phyloP scores from a whole-genome alignment of 2,329 filamentous ascomycete genomes.

The Hypomyces perniciosus region DNA sequence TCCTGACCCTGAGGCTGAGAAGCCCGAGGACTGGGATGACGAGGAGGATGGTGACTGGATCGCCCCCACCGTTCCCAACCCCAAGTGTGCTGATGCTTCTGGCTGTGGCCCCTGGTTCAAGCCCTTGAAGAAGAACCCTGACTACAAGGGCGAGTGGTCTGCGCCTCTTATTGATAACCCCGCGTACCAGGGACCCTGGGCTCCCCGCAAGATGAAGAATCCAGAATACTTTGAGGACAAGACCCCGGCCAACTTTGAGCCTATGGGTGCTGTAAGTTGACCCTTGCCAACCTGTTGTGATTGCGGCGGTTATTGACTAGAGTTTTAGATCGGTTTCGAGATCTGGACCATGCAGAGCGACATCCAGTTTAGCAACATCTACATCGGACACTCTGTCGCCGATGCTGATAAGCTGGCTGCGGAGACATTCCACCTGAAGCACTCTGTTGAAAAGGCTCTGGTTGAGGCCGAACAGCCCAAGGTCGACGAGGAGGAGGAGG shows the following conservation, averaged over 20 bases:
- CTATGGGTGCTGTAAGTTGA: conserved; percentile 84
- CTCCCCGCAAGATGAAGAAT: conserved; percentile 94
- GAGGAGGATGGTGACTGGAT: conserved; percentile 99
- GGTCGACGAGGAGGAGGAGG: conserved; percentile 41
- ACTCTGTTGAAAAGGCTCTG: conserved; percentile 70
- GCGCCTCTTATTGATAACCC: conserved; percentile 94
- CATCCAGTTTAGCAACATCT: conserved; percentile 99
- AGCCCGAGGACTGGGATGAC: conserved; percentile 99
- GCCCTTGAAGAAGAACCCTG: conserved; percentile 90
- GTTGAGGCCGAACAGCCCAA: conserved; percentile 79
- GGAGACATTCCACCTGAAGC: conserved; percentile 89
- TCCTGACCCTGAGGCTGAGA: conserved; percentile 88
- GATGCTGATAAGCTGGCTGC: conserved; percentile 85
- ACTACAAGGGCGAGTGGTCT: conserved; percentile 98
- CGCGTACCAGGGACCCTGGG: conserved; percentile 94
- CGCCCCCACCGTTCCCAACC: conserved; percentile 83
- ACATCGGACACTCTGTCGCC: conserved; percentile 93
- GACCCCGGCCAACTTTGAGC: conserved; percentile 92
- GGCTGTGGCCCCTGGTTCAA: conserved; percentile 91
- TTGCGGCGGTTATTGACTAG: conserved; percentile 12
- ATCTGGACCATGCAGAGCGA: conserved; percentile 99
- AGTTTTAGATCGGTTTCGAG: conserved; percentile 81
- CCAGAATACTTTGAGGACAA: conserved; percentile 96
- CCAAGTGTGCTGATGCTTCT: conserved; percentile 88
- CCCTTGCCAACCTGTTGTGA: not conserved